Evolutionary conservation across 805 yeast species (phyloP).

Genomic region (Cyberlindnera mississippiensis): DNA sequence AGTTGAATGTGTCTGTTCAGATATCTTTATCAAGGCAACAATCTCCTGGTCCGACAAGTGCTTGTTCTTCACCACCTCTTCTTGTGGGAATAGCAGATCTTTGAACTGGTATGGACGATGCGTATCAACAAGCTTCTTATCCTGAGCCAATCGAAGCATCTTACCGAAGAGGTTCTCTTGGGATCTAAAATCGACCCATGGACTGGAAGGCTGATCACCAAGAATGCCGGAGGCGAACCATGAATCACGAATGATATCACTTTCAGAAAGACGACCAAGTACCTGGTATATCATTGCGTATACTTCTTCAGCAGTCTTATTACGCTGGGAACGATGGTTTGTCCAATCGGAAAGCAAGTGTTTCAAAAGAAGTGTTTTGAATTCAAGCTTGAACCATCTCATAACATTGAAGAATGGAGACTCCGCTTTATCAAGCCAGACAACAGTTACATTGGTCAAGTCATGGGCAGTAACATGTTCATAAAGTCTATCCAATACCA

Average conservation of each 20-base stretch:
- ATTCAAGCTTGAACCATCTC: constrained; percentile 15
- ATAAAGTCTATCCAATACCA: constrained; percentile 33
- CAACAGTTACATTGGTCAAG: constrained; percentile 28
- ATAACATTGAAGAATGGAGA: constrained; percentile 11
- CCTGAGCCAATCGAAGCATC: constrained; percentile 10
- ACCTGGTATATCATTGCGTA: constrained; percentile 5
- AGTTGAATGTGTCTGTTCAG: not conserved
- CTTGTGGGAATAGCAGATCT: constrained; percentile 33
- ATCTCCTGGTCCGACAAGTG: constrained; percentile 34
- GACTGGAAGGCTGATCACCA: not conserved
- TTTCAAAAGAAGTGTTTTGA: constrained; percentile 10
- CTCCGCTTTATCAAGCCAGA: constrained; percentile 26
- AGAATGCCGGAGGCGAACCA: constrained; percentile 8
- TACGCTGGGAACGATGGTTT: constrained; percentile 2
- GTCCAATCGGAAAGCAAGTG: constrained; percentile 10
- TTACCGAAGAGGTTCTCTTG: constrained; percentile 18
- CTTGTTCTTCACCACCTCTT: constrained; percentile 32
- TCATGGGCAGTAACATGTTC: constrained; percentile 35
- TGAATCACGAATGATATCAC: constrained; percentile 11
- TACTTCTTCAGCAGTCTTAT: constrained; percentile 2
- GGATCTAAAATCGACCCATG: constrained; percentile 4
- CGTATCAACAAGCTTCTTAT: constrained; percentile 9
- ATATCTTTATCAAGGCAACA: constrained; percentile 14
- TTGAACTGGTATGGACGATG: constrained; percentile 22
- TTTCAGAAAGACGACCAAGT: constrained; percentile 1